Conservation (phyloP, 768 basidiomycete species). For the Boletus coccyginus region DNA sequence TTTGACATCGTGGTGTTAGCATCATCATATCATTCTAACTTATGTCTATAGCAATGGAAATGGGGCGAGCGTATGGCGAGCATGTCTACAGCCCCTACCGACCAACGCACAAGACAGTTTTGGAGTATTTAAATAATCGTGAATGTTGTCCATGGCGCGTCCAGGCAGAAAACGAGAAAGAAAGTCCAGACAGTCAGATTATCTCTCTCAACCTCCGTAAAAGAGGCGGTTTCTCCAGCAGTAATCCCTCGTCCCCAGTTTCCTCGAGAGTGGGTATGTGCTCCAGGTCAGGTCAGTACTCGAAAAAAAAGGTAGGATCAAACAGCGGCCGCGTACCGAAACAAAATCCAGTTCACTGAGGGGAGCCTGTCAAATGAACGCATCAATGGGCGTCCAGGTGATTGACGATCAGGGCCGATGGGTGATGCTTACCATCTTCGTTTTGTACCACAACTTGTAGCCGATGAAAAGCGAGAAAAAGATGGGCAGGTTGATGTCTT, state of each 20-base stretch:
- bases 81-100: too few relatives aligned
- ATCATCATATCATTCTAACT: too few relatives aligned
- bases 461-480: constrained; percentile 45
- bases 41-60: too few relatives aligned
- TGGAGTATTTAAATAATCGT: background rate
- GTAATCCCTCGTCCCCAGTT: constrained; percentile 44
- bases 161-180: background rate
- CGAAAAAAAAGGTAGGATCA: background rate
- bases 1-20: background rate
- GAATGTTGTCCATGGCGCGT: too few relatives aligned
- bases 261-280: constrained; percentile 69
- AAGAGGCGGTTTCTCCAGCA: constrained; percentile 9
- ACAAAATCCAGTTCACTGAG: constrained; percentile 65
- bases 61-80: too few relatives aligned
- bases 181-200: background rate
- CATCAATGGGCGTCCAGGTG: background rate
- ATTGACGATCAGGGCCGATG: background rate
- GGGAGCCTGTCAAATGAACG: constrained; percentile 4
- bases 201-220: background rate
- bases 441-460: constrained; percentile 38
- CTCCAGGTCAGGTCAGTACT: constrained; percentile 28
- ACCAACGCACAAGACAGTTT: too few relatives aligned
- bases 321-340: constrained; percentile 41
- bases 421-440: constrained; percentile 18
- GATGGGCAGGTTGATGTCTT: constrained; percentile 41